Conservation (phyloP, 768 basidiomycete genomes). For the Naganishia randhawae region DNA sequence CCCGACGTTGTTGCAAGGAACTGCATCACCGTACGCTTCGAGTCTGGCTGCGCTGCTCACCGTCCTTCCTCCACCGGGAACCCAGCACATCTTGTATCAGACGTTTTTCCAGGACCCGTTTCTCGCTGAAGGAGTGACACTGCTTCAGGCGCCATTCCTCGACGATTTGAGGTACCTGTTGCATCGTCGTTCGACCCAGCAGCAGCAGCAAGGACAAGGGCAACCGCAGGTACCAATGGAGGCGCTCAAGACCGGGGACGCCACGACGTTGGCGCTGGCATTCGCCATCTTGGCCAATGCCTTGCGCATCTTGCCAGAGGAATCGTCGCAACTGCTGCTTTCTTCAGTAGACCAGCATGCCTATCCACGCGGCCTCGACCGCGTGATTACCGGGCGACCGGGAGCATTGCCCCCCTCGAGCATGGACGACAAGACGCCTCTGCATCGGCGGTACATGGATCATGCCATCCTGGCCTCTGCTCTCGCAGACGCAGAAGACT, state of each 20-base stretch:
- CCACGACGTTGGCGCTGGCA: constrained; percentile 41
- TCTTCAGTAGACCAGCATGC: constrained; percentile 28
- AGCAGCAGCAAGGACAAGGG: background rate
- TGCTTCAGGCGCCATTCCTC: constrained; percentile 39
- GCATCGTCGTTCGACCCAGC: constrained; percentile 28
- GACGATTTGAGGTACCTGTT: constrained; percentile 36
- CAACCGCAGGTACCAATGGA: background rate
- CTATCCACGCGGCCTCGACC: constrained; percentile 30
- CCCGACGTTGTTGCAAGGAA: background rate
- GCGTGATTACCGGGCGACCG: constrained; percentile 28
- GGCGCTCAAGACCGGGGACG: constrained; percentile 36
- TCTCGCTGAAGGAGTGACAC: constrained; percentile 38
- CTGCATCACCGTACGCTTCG: constrained; percentile 32
- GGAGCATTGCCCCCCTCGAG: constrained; percentile 22
- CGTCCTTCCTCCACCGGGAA: constrained; percentile 36
- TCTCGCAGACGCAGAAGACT: constrained; percentile 39
- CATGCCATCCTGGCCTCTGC: constrained; percentile 37
- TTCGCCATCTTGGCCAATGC: constrained; percentile 39
- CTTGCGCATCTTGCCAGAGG: constrained; percentile 41
- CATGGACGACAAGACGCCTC: constrained; percentile 35
- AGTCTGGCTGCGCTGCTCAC: constrained; percentile 33
- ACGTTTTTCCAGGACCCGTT: constrained; percentile 43
- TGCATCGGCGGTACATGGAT: constrained; percentile 45
- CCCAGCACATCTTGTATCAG: constrained; percentile 40
- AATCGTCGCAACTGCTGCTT: constrained; percentile 39